Evolutionary conservation across 352 stramenopile genomes (phyloP).

Genomic region (Phytophthora macrochlamydospora): DNA sequence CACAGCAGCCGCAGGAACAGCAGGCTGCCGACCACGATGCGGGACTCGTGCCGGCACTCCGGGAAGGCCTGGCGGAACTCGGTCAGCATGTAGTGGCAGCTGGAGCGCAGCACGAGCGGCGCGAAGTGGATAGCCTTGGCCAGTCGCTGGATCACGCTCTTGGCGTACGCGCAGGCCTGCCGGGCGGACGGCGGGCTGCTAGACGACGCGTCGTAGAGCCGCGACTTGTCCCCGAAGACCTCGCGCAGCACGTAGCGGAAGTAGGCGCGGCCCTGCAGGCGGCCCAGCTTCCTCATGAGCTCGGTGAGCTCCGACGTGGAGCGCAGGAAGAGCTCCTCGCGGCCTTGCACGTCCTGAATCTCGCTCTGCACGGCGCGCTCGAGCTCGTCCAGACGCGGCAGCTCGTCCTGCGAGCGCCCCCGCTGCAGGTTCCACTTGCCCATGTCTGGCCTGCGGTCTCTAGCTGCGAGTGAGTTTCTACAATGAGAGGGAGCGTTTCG

Average conservation of each 20-base stretch:
- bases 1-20: conserved; percentile 81
- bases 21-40: conserved; percentile 77
- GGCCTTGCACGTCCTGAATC: conserved; percentile 55
- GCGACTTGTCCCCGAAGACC: conserved; percentile 71
- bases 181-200: conserved; percentile 21
- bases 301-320: conserved; percentile 72
- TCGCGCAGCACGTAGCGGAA: conserved; percentile 83
- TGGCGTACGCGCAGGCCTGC: conserved; percentile 60
- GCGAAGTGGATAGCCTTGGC: conserved; percentile 75
- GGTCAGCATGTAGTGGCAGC: conserved; percentile 70
- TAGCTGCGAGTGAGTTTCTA: neutral
- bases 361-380: conserved; percentile 74
- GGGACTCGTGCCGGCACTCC: conserved; percentile 55
- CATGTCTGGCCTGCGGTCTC: conserved; percentile 11
- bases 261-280: conserved; percentile 73
- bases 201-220: conserved; percentile 43
- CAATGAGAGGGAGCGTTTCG: neutral
- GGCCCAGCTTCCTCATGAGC: conserved; percentile 74
- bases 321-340: conserved; percentile 83
- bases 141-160: conserved; percentile 70
- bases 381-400: conserved; percentile 71
- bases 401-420: conserved; percentile 46
- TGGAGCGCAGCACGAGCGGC: conserved; percentile 72
- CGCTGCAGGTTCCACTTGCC: conserved; percentile 36
- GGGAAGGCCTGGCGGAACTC: conserved; percentile 80